Conservation (phyloP, 495 filamentous ascomycete species). For the Oidiodendron maius region DNA sequence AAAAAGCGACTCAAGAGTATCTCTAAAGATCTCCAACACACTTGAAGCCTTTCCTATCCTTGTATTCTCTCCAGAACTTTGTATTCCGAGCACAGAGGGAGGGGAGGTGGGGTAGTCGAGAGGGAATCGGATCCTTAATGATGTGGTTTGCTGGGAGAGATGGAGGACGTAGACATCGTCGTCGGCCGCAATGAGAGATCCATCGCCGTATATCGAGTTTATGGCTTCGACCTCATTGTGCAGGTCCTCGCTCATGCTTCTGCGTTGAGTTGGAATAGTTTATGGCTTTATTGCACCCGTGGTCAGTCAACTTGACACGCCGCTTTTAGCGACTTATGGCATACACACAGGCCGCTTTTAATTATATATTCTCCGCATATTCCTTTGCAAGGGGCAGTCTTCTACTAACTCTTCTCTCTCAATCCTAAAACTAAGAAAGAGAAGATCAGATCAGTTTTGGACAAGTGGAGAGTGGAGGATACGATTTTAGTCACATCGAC, state of each 20-base stretch:
- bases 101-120: slow-evolving; percentile 62
- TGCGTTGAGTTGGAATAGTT: background rate
- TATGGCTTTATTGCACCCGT: too few relatives aligned
- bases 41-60: slow-evolving; percentile 63
- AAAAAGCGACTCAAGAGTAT: slow-evolving; percentile 60
- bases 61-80: slow-evolving; percentile 48
- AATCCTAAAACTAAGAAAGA: too few relatives aligned
- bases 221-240: slow-evolving; percentile 81
- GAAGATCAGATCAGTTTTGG: too few relatives aligned
- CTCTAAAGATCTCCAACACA: slow-evolving; percentile 58
- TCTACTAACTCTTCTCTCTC: too few relatives aligned
- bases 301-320: too few relatives aligned
- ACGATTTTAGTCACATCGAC: too few relatives aligned
- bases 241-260: slow-evolving; percentile 67
- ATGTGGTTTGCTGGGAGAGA: slow-evolving; percentile 40
- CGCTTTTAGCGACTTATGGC: too few relatives aligned
- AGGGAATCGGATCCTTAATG: slow-evolving; percentile 63
- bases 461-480: too few relatives aligned
- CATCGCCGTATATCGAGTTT: slow-evolving; percentile 83
- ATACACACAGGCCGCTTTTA: too few relatives aligned
- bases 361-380: too few relatives aligned
- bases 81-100: slow-evolving; percentile 64
- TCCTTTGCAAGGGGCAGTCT: too few relatives aligned
- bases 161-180: slow-evolving; percentile 42
- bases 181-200: slow-evolving; percentile 45